These are phyloP conservation scores for Aechmea fasciata DNA, from an alignment of 176 grass and related monocot genomes.

Conservation along the genomic window DNA sequence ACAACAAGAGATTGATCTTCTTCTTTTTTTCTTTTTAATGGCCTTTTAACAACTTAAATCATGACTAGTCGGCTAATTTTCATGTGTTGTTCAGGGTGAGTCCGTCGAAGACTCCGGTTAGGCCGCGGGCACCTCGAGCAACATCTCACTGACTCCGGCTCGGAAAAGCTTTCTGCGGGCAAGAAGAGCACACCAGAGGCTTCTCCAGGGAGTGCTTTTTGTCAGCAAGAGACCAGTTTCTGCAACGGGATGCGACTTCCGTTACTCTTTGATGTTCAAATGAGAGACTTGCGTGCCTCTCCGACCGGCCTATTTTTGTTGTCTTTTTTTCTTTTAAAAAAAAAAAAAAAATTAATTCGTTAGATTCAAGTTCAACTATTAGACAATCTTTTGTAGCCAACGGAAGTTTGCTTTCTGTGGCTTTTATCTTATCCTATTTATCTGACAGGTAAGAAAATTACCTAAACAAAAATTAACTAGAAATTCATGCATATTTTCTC, in stretches of 20 bases:
- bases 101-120: conserved; percentile 85
- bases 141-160: conserved; percentile 31
- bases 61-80: neutral
- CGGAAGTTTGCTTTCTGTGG: neutral
- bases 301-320: neutral
- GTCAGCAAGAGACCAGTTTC: conserved; percentile 13
- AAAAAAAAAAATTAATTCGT: neutral
- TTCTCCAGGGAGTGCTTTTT: conserved; percentile 24
- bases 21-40: too few species aligned
- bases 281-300: neutral
- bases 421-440: conserved; percentile 1
- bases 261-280: neutral
- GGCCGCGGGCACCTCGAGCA: conserved; percentile 46
- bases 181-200: conserved; percentile 34
- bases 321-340: neutral
- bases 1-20: too few species aligned
- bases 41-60: neutral
- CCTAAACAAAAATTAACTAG: too few species aligned
- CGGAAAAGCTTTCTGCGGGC: conserved; percentile 26
- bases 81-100: conserved; percentile 68
- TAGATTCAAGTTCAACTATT: neutral
- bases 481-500: too few species aligned
- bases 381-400: neutral
- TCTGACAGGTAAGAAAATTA: neutral
- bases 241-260: neutral